Base-by-base conservation (phyloP, 306 rosid genomes). In the Dicorynia guianensis region DNA sequence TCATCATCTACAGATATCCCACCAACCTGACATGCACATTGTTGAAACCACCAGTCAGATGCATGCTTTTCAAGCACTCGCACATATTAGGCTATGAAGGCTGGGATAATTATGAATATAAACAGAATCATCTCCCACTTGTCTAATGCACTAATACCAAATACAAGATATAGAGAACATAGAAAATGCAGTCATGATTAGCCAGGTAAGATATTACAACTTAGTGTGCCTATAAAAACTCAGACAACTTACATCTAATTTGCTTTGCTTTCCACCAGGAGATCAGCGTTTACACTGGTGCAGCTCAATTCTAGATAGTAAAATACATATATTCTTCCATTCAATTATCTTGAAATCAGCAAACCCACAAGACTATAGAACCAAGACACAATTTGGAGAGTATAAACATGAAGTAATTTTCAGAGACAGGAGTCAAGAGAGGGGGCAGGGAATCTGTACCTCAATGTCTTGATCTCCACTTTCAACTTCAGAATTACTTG, bases 21-120 rank as follows among this genome's bases (percentile, higher is more conserved):
- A 49, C 15, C 77, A 46, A 46, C 74, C 84, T 81, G 57, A 20
- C 62, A 76, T 56, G 63, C 78, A 69, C 14, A 35, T 34, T 74
- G 43, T 75, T 43, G 20, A 44, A 56, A 66, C 57, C 63, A 79
- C 38, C 63, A 19, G 20, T 65, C 44, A 72, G 46, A 53, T 48
- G 69, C 39, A 14, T 40, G 4, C 25, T 20, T n/a, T n/a, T n/a
- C n/a, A n/a, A n/a, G n/a, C n/a, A n/a, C n/a, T n/a, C n/a, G n/a
- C n/a, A n/a, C n/a, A n/a, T n/a, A n/a, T n/a, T n/a, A n/a, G n/a
- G n/a, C n/a, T n/a, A n/a, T n/a, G n/a, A n/a, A n/a, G n/a, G n/a
- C n/a, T n/a, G n/a, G n/a, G n/a, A n/a, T n/a, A n/a, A n/a, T n/a
- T n/a, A n/a, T 25, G 30, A 25, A 74, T 18, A 11, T 4, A 50